These are phyloP conservation scores for Beta corolliflora DNA, from an alignment of 179 eudicot species.

Conservation along the genomic window DNA sequence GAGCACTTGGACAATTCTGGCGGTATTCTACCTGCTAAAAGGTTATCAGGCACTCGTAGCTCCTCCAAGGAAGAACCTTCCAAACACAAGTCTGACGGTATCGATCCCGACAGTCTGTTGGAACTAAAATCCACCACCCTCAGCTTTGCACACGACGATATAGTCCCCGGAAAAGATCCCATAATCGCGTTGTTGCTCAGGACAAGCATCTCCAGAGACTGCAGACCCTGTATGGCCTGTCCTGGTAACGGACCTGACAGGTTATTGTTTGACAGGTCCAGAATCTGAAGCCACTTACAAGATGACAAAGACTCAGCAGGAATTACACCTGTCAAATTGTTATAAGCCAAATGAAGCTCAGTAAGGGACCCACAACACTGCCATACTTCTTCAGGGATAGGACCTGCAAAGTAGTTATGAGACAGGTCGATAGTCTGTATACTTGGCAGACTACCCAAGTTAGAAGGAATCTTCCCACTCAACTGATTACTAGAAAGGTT, in stretches of 20 bases:
- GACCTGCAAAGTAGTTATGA: conserved; percentile 62
- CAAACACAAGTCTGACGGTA: conserved; percentile 72
- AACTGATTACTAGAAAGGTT: conserved; percentile 61
- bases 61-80: conserved; percentile 67
- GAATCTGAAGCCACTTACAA: conserved; percentile 66
- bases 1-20: conserved; percentile 61
- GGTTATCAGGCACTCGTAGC: conserved; percentile 80
- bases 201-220: conserved; percentile 59
- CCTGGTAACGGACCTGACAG: conserved; percentile 67
- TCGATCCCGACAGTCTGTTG: conserved; percentile 64
- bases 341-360: conserved; percentile 61
- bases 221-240: conserved; percentile 47
- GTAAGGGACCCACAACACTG: conserved; percentile 61
- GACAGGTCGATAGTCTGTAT: conserved; percentile 75
- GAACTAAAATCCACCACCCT: conserved; percentile 80
- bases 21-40: conserved; percentile 66
- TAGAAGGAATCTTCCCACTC: conserved; percentile 54
- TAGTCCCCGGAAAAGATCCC: conserved; percentile 66
- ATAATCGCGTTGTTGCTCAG: conserved; percentile 67
- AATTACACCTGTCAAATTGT: conserved; percentile 67
- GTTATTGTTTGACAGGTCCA: conserved; percentile 78
- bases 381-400: conserved; percentile 67
- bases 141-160: conserved; percentile 61
- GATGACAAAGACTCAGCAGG: conserved; percentile 63
- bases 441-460: conserved; percentile 45